A percentile compares a stretch with the other conserved stretches of the same genome.
These are phyloP conservation scores for Bauhinia variegata DNA, from an alignment of 306 rosid species.

Conservation along the genomic window DNA sequence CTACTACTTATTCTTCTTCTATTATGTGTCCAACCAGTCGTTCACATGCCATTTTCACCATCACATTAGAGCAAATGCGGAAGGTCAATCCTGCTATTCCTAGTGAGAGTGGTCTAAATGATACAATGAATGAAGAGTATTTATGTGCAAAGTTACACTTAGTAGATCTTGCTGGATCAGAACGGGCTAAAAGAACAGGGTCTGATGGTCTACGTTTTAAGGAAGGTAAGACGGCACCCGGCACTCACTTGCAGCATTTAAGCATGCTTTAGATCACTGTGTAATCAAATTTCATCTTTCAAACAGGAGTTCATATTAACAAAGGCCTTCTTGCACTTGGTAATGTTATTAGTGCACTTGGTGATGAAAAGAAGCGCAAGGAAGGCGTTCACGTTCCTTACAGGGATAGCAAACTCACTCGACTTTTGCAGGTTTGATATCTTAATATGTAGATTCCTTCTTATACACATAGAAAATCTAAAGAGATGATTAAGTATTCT, in stretches of 20 bases:
- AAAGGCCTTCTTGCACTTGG: slow-evolving; percentile 99
- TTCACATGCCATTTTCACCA: slow-evolving; percentile 99
- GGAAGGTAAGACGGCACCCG: slow-evolving; percentile 70
- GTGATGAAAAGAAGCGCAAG: slow-evolving; percentile 98
- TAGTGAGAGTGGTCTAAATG: slow-evolving; percentile 51
- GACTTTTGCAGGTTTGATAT: slow-evolving; percentile 89
- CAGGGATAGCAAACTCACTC: slow-evolving; percentile 96
- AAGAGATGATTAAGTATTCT: neutral
- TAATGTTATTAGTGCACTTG: slow-evolving; percentile 98
- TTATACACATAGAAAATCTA: neutral
- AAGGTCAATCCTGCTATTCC: slow-evolving; percentile 56
- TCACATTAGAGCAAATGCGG: slow-evolving; percentile 96
- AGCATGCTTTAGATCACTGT: slow-evolving; percentile 22
- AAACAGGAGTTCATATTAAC: slow-evolving; percentile 95
- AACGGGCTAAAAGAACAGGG: slow-evolving; percentile 98
- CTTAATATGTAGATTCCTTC: too few relatives aligned
- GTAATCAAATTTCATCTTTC: slow-evolving; percentile 35
- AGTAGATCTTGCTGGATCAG: slow-evolving; percentile 99
- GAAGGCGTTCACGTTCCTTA: slow-evolving; percentile 97
- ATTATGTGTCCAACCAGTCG: slow-evolving; percentile 61
- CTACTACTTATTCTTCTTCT: slow-evolving; percentile 42
- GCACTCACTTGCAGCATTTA: slow-evolving; percentile 7
- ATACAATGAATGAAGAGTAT: slow-evolving; percentile 75
- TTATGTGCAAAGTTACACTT: slow-evolving; percentile 95
- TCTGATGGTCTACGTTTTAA: slow-evolving; percentile 97